Conservation (phyloP, 441 rosid species). For the Arabidopsis lyrata region DNA sequence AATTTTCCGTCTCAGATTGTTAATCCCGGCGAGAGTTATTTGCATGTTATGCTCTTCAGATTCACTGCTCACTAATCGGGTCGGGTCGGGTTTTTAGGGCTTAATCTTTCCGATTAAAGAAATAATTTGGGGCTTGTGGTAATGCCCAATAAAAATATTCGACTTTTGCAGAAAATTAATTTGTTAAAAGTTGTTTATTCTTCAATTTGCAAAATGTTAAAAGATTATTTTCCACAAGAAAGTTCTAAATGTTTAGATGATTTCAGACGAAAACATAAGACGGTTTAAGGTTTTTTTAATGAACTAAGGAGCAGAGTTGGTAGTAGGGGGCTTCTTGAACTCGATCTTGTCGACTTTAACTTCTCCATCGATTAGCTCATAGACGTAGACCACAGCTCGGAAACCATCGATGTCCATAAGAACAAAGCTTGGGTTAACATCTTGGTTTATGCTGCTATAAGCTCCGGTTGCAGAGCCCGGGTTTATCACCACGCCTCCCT, state of each 20-base stretch:
- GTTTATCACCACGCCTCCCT: slow-evolving; percentile 93
- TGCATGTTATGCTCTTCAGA: slow-evolving; percentile 48
- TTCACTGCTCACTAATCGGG: slow-evolving; percentile 43
- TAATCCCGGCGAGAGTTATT: slow-evolving; percentile 43
- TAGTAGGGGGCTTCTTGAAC: slow-evolving; percentile 78
- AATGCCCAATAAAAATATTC: background rate
- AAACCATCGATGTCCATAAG: slow-evolving; percentile 96
- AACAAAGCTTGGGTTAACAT: slow-evolving; percentile 92
- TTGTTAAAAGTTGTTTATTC: too few relatives aligned
- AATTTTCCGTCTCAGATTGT: slow-evolving; percentile 50
- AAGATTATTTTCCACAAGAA: slow-evolving; percentile 34
- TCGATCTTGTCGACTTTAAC: slow-evolving; percentile 97
- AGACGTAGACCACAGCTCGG: slow-evolving; percentile 91
- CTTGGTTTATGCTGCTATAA: slow-evolving; percentile 81
- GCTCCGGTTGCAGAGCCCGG: slow-evolving; percentile 99
- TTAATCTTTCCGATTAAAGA: background rate
- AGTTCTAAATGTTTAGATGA: slow-evolving; percentile 18
- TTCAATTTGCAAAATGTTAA: background rate
- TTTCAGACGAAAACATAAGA: slow-evolving; percentile 11
- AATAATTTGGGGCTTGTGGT: slow-evolving; percentile 7
- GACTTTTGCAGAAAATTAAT: background rate
- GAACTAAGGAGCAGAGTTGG: slow-evolving; percentile 54
- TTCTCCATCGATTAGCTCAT: slow-evolving; percentile 95
- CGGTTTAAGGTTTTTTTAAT: background rate
- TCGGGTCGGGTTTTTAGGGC: background rate